Evolutionary conservation across 2,329 filamentous ascomycete genomes (phyloP), one percentile per base, ranked within the genome.

Genomic region (Beauveria asiatica): DNA sequence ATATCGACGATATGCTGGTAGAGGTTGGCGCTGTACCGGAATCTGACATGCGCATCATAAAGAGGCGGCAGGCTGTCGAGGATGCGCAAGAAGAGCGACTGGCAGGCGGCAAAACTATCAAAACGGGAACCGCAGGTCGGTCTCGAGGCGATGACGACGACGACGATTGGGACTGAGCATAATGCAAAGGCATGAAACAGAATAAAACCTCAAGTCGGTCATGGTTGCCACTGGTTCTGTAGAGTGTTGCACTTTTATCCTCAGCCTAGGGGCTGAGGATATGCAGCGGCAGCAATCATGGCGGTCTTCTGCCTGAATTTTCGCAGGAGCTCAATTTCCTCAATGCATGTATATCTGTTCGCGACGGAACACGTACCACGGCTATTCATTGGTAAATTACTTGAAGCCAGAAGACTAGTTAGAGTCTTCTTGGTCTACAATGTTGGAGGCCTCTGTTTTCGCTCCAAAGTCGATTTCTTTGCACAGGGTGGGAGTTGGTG

Each of bases 1-100:
- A 95, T 70, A 76, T 97, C 62, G 92, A 97, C 71, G 83, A 86
- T 65, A 72, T 97, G 45, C 77, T 99, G 42, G 82, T 97, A 2
- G 88, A 92, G 52, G 79, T 95, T 42, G 92, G 92, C 3, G 93
- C 92, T 1, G 78, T 97, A 17, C 83, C 86, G 57, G 80, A 87
- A 54, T 87, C 85, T 61, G 94, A 99, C 71, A 82, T 90, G 74
- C 85, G 94, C 59, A 79, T 97, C 41, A 78, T 83, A 33, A 85
- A 86, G 75, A 78, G 82, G 65, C 80, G 80, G 67, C 77, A 81
- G 64, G 79, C 79, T 16, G 82, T 83, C 1, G 81, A 85, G 63
- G 84, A 87, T 46, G 82, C 78, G 52, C 80, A 83, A 65, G 82
- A 87, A 67, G 81, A 84, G 65, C 78, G 78, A 49, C 70, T 82